Evolutionary conservation across 2,329 filamentous ascomycete genomes (phyloP), one percentile per base, ranked within the genome.

Genomic region (Nothophoma quercina): DNA sequence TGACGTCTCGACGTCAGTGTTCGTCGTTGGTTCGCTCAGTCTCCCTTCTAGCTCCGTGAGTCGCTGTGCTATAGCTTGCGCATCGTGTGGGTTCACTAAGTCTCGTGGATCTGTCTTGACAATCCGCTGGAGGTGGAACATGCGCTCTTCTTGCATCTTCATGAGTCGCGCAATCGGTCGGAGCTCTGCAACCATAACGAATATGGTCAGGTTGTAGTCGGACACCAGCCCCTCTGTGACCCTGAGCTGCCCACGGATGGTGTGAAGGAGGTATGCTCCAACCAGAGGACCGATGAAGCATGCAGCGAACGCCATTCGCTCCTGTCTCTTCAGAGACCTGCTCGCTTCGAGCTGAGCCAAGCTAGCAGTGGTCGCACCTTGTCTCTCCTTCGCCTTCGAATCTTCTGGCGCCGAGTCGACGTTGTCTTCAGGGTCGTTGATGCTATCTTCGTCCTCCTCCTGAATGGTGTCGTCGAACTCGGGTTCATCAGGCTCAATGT

Each of bases 151-250:
- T 4, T 96, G 82, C 65, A 97, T 83, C 68, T 88, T 90, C 56
- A 96, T 85, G 21, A 96, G 77, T 68, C 97, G 93, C 1, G 90
- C 85, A 40, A 92, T 78, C 0, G 93, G 93, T 3, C 90, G 87
- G 22, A 97, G 79, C 75, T 98, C 93, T 3, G 93, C 90, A 1
- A 89, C 90, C 15, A 96, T 82, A 2, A 96, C 79, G 73, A 97
- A 98, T 44, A 98, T 90, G 10, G 88, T 92, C 47, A 98, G 81
- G 72, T 97, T 97, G 76, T 93, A 96, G 73, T 96, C 90, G 4
- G 91, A 96, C 6, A 98, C 88, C 9, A 98, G 79, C 1, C 90
- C 90, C 71, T 96, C 92, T 0, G 91, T 92, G 0, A 90, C 90
- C 19, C 89, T 93, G 15, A 98, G 84, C 64, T 93, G 91, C 7